These are phyloP conservation scores for Lablab purpureus DNA, from an alignment of 306 rosid species.

Conservation along the genomic window DNA sequence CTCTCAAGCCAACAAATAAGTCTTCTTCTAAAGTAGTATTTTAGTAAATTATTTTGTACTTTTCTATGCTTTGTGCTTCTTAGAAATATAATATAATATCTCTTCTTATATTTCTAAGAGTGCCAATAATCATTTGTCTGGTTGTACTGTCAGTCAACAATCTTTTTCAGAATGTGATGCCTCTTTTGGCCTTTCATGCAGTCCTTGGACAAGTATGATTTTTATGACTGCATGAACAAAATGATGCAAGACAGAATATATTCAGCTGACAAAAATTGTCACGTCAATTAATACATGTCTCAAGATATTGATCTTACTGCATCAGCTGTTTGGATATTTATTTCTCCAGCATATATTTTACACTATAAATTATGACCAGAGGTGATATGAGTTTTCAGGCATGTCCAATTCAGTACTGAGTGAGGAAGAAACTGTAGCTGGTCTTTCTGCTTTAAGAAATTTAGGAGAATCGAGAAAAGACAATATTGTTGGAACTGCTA, in stretches of 20 bases:
- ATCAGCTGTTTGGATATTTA: neutral
- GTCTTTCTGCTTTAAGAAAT: conserved; percentile 64
- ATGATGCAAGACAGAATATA: conserved; percentile 4
- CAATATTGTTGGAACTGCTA: conserved; percentile 71
- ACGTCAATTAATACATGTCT: neutral
- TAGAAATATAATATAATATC: no score
- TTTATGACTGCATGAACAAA: conserved; percentile 1
- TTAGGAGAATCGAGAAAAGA: conserved; percentile 62
- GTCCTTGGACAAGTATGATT: conserved; percentile 27
- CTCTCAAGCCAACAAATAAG: neutral
- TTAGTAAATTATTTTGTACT: neutral
- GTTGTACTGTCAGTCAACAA: neutral
- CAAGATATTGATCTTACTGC: conserved; percentile 10
- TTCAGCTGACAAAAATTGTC: conserved; percentile 28
- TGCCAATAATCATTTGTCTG: neutral
- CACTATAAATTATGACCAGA: conserved; percentile 30
- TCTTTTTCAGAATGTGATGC: neutral
- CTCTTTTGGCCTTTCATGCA: conserved; percentile 25
- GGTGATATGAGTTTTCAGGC: conserved; percentile 58
- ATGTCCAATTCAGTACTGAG: conserved; percentile 49
- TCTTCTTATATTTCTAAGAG: neutral
- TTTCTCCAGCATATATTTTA: conserved; percentile 35
- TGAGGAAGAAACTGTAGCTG: conserved; percentile 64
- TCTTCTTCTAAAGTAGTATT: neutral
- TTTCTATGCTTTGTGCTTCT: neutral